Conservation (phyloP, 2,329 filamentous ascomycete species). For the Chrysoporthe deuterocubensis region DNA sequence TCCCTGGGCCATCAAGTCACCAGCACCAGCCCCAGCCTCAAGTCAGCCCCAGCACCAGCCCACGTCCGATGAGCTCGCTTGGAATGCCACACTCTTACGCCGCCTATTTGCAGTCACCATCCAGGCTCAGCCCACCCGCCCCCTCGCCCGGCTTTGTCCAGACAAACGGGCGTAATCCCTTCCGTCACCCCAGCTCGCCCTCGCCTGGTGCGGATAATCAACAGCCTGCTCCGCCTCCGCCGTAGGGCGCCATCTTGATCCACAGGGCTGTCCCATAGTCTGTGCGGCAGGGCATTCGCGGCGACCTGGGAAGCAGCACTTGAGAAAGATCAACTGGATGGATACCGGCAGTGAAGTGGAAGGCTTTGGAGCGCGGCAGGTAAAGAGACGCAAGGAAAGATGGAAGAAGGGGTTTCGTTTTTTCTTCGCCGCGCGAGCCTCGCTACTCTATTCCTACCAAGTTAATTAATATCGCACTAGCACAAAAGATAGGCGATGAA, state of each 20-base stretch:
- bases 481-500: background rate
- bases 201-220: background rate
- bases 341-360: too few relatives aligned
- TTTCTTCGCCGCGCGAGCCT: background rate
- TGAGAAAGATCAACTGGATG: too few relatives aligned
- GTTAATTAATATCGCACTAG: background rate
- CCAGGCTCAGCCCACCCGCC: background rate
- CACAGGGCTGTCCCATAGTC: too few relatives aligned
- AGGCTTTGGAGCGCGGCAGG: too few relatives aligned
- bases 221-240: background rate
- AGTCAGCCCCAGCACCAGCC: background rate
- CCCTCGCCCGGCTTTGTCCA: slow-evolving; percentile 12
- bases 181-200: background rate
- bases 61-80: too few relatives aligned
- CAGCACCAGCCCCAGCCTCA: background rate
- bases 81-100: too few relatives aligned
- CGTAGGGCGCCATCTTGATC: background rate
- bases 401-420: background rate
- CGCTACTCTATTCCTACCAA: background rate
- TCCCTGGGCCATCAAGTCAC: too few relatives aligned
- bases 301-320: too few relatives aligned
- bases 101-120: too few relatives aligned
- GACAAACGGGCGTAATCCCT: background rate
- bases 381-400: background rate
- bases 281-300: too few relatives aligned